phyloP scores from a whole-genome alignment of 1,284 basidiomycete species.

The Leccinum fuscescens region DNA sequence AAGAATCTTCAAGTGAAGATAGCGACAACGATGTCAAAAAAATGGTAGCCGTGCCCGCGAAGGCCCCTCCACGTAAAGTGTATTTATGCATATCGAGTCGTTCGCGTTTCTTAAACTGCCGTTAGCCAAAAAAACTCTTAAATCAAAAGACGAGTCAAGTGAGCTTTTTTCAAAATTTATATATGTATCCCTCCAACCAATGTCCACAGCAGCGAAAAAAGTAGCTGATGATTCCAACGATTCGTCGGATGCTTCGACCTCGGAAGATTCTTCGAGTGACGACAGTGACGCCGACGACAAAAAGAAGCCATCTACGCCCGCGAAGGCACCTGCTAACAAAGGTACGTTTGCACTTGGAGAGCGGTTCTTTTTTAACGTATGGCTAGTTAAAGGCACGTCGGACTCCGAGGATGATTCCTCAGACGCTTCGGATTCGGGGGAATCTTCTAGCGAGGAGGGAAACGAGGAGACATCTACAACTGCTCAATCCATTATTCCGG shows the following conservation, averaged over 20 bases:
- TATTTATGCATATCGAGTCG: background rate
- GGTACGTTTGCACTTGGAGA: background rate
- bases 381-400: background rate
- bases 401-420: conserved; percentile 7
- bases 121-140: background rate
- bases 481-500: background rate
- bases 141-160: background rate
- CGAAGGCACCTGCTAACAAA: background rate
- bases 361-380: background rate
- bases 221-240: background rate
- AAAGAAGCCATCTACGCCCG: background rate
- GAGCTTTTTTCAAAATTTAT: background rate
- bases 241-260: background rate
- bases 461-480: conserved; percentile 1
- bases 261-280: background rate
- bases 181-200: background rate
- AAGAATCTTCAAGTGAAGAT: conserved; percentile 17
- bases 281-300: background rate
- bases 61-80: conserved; percentile 6
- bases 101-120: background rate
- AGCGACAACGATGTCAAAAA: background rate
- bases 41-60: background rate
- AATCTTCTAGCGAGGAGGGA: conserved; percentile 16
- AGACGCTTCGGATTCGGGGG: conserved; percentile 12
- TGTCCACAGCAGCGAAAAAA: background rate